Evolutionary conservation across 345 rosid species (phyloP), one percentile per base, ranked within the genome.

Genomic region (Lagerstroemia speciosa): DNA sequence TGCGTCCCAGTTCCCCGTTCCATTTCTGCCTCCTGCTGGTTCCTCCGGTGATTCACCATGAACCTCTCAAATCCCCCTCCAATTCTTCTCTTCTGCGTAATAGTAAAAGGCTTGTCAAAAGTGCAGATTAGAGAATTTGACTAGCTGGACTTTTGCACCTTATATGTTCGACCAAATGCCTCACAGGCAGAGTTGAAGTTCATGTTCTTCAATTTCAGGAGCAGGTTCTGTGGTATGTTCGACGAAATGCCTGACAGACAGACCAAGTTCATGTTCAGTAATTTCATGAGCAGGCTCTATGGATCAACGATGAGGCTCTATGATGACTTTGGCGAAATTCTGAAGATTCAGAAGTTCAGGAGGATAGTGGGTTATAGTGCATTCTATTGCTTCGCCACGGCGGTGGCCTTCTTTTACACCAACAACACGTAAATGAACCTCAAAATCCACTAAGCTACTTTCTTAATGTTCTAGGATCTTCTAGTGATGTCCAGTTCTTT

Each of bases 291-390:
- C 60, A 53, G 24, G 60, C 9, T 53, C 60, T 14, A 30, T n/a
- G n/a, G 24, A 53, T 53, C 60, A 10, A 53, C 10, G 24, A 72
- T 71, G 89, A 83, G 43, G 77, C 53, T 86, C 50, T 60, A 67
- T 32, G 83, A 86, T 62, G 77, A 75, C 1, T 74, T 84, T 70
- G 68, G 20, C 58, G 96, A 89, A 74, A 78, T 88, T 67, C 65
- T 85, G 27, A 94, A 88, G 82, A 85, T 94, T 61, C 99, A 89
- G 80, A 91, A 88, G 89, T 64, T 94, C 66, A 84, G 97, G 32
- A 76, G 96, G 64, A 64, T 83, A 15, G 87, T 86, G 69, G 87
- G 91, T 41, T 91, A 87, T 69, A 79, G 96, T 33, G 87, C 85
- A 22, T 89, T 91, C 83, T 93, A 75, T 67, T 80, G 86, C 79